Base-by-base conservation (phyloP, 2,329 filamentous ascomycete species). In the Rhinocladiella similis region DNA sequence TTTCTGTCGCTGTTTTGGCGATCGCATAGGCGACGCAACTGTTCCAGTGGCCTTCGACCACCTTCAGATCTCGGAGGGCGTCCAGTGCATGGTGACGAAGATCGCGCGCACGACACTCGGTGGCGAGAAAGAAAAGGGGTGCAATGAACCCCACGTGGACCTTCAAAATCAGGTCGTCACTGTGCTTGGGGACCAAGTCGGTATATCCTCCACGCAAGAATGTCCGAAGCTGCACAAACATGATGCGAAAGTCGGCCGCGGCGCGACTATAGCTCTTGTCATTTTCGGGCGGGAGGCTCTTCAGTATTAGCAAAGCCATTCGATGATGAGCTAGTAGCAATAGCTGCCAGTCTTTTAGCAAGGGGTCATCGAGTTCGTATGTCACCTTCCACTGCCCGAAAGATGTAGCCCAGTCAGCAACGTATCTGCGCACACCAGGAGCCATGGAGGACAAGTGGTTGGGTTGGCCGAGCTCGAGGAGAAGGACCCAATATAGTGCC, bases 51-150 rank as follows among this genome's bases (percentile, higher is more conserved):
- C 53, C 54, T 45, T 60, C 57, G 22, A 54, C 50, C 18, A 60
- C 47, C 13, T 51, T 54, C 36, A 60, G 33, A 10, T 56, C 53
- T 22, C 35, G n/a, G n/a, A 60, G 43, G 3, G 57, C 57, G n/a
- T 60, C 50, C 7, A 60, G 47, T 4, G 57, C 57, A 20, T 48
- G 51, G 5, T 39, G 53, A 16, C 57, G 57, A 14, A 60, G 49
- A 19, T 56, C 57, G 35, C 39, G 50, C n/a, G 51, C 53, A 51
- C 57, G 49, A 36, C 57, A 60, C 22, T 54, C 29, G 20, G 57
- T 60, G 14, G 57, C 57, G 39, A 60, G 57, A 39, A 60, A 60
- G 47, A 54, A 60, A 16, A 60, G 36, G 20, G 57, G 57, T n/a
- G 57, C 20, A n/a, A 57, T 60, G 19, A 57, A 60, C 5, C 57